Base-by-base conservation (phyloP, 148 eudicot species). In the Fagopyrum esculentum region DNA sequence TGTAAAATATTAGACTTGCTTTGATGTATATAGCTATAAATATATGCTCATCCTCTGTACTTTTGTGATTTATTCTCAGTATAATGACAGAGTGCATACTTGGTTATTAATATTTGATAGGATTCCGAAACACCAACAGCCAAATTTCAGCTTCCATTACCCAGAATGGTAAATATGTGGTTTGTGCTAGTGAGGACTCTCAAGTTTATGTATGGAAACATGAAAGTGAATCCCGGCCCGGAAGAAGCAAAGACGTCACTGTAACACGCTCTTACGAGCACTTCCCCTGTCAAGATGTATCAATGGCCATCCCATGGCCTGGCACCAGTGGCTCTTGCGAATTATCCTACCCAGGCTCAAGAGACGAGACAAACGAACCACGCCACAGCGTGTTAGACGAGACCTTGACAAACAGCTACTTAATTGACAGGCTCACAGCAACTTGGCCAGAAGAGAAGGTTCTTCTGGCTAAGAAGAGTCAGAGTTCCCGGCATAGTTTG, bases 101-200 rank as follows among this genome's bases (percentile, higher is more conserved):
- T 9, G 11, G 12, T 49, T 9, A 9, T 49, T 12, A 49, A 45
- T 66, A 6, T 43, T 6, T 71, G 74, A 73, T 80, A 93, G 98
- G 98, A 60, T 91, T 93, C 71, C 87, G 88, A 64, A 93, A 93
- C 85, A 77, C 97, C 50, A 89, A 84, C 85, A 93, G 98, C 87
- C 98, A 91, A 83, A 93, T 93, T 40, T 89, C 97, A 45, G 94
- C 97, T 13, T 86, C 74, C 92, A 72, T 89, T 44, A 80, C 98
- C 10, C 82, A 92, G 15, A 88, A 91, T 49, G 94, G 98, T 16
- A 93, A 87, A 77, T 86, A 93, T 64, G 92, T 89, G 76, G 86
- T 91, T 35, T 88, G 89, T 77, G 98, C 98, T 51, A 93, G 98
- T 64, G 98, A 93, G 84, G 98, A 91, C 82, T 93, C 98, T 30